phyloP scores from a whole-genome alignment of 192 early-diverging fungal genomes.

The Diversispora epigaea region DNA sequence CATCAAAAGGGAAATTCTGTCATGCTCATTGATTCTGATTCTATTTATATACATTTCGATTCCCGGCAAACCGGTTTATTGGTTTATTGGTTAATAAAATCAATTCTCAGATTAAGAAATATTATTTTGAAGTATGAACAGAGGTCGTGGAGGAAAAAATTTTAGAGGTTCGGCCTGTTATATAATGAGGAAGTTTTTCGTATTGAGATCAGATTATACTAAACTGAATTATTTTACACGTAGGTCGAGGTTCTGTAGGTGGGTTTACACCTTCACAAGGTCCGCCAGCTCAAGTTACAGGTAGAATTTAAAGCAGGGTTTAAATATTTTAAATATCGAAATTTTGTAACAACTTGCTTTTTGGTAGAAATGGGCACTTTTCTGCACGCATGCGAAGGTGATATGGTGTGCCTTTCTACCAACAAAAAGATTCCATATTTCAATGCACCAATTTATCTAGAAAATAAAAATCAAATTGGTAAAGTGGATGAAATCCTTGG shows the following conservation, averaged over 20 bases:
- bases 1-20: no score
- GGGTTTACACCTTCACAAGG: neutral
- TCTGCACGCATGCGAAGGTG: conserved; percentile 94
- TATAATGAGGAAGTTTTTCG: neutral
- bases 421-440: conserved; percentile 96
- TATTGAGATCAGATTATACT: neutral
- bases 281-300: neutral
- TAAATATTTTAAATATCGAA: neutral
- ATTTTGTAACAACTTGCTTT: neutral
- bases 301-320: neutral
- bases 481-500: conserved; percentile 99
- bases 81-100: neutral
- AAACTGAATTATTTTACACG: neutral
- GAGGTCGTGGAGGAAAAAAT: neutral
- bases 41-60: no score
- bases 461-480: conserved; percentile 98
- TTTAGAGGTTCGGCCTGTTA: neutral
- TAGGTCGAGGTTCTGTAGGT: neutral
- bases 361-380: conserved; percentile 80
- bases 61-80: neutral
- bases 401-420: conserved; percentile 92
- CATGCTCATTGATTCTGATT: no score
- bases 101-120: neutral
- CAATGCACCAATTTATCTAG: conserved; percentile 96
- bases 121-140: neutral